Percentiles rank a stretch among this genome's conserved stretches.
phyloP scores from a whole-genome alignment of 176 grass and related monocot genomes.

The Rhynchospora tenuis region DNA sequence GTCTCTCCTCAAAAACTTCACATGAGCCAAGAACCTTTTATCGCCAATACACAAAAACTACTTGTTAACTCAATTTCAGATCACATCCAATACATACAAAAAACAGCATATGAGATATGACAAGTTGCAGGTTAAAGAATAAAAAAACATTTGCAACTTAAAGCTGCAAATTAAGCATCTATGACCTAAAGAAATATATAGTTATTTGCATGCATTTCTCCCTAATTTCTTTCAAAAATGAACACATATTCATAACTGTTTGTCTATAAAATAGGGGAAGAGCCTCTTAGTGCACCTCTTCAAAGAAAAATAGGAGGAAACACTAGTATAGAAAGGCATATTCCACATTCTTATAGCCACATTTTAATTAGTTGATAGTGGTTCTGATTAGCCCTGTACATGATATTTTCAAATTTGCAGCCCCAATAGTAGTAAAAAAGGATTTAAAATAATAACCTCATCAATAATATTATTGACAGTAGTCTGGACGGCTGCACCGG shows the following conservation, averaged over 20 bases:
- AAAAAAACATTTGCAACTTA: neutral
- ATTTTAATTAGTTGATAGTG: neutral
- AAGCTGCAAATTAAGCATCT: neutral
- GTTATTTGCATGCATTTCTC: neutral
- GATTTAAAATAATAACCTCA: constrained; percentile 38
- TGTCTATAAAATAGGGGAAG: neutral
- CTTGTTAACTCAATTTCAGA: neutral
- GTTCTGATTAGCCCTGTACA: neutral
- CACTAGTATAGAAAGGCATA: neutral
- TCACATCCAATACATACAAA: neutral
- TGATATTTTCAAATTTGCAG: neutral
- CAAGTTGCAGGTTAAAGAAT: neutral
- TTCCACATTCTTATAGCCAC: neutral
- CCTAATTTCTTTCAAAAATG: neutral
- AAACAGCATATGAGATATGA: neutral
- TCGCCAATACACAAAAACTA: neutral
- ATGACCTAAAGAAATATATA: neutral
- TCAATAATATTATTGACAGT: constrained; percentile 82
- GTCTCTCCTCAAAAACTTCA: constrained; percentile 89
- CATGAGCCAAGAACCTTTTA: constrained; percentile 81
- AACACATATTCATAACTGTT: neutral
- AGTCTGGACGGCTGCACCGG: constrained; percentile 82
- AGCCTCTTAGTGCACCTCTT: neutral
- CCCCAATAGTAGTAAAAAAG: neutral
- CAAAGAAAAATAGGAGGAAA: neutral